These are phyloP conservation scores for Selaginella moellendorffii DNA, from an alignment of 75 land plant species.

Conservation along the genomic window DNA sequence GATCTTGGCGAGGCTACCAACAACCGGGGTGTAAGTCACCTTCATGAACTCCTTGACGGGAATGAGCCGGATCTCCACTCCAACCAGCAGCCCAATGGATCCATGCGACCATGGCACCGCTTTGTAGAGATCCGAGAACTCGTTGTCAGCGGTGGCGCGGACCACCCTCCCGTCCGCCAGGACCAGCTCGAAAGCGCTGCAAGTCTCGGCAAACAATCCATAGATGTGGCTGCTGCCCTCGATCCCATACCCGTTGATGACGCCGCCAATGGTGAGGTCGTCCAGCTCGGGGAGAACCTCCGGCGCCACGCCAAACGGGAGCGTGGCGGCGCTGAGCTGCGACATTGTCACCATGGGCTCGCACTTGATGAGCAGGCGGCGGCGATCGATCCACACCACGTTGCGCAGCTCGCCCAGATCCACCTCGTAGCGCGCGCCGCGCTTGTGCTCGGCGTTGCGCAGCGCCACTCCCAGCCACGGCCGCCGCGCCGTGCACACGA, in stretches of 20 bases:
- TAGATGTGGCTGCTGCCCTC: constrained; percentile 27
- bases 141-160: constrained; percentile 24
- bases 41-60: constrained; percentile 25
- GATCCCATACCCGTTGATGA: constrained; percentile 27
- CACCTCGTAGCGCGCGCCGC: constrained; percentile 16
- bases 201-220: constrained; percentile 20
- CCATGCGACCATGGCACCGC: constrained; percentile 32
- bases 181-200: constrained; percentile 21
- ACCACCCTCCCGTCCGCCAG: constrained; percentile 20
- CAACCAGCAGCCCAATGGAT: constrained; percentile 24
- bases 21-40: constrained; percentile 21
- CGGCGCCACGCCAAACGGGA: constrained; percentile 17
- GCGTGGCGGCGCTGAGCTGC: constrained; percentile 15
- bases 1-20: constrained; percentile 14
- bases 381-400: constrained; percentile 16
- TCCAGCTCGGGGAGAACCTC: constrained; percentile 27
- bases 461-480: constrained; percentile 27
- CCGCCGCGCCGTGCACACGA: constrained; percentile 25
- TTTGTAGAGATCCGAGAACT: constrained; percentile 20
- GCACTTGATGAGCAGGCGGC: constrained; percentile 15
- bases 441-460: constrained; percentile 18
- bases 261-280: constrained; percentile 28
- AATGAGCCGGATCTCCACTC: constrained; percentile 17
- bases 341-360: constrained; percentile 31
- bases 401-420: constrained; percentile 10